Evolutionary conservation across 2,329 filamentous ascomycete species (phyloP), one percentile per base, ranked within the genome.

Genomic region (Dactylonectria estremocensis): DNA sequence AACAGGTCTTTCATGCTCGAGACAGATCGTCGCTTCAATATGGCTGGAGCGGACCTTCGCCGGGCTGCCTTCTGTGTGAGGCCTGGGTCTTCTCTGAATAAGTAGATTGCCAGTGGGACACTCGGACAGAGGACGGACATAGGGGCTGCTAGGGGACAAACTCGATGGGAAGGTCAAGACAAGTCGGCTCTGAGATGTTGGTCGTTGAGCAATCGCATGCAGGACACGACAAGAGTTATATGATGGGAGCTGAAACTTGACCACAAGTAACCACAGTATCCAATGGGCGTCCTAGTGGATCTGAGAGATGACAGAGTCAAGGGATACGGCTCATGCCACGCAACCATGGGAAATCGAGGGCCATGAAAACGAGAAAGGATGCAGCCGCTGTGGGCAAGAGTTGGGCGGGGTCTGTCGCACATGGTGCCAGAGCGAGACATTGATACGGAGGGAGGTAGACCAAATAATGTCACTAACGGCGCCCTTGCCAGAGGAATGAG

Each of bases 1-100:
- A 82, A 75, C 54, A 83, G 72, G 33, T 71, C 78, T 61, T 77
- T 83, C 82, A 83, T 83, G 65, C 77, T 82, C 53, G 78, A 78
- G 28, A 82, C 81, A 45, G 80, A 82, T 59, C 79, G 77, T 70
- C 77, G 73, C 66, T 74, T 77, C 45, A 68, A 67, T 35, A 72
- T 60, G 33, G 70, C 69, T 20, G 74, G 66, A 18, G 66, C 61
- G 43, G 68, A 67, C 46, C 67, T 72, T 64, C 28, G 69, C 63
- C 67, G 60, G 61, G n/a, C 57, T n/a, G 20, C 45, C 14, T 73
- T 50, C 46, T 33, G 57, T 35, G 54, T 57, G 11, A 57, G 40
- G 24, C 40, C 64, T 45, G 69, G 72, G 50, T 74, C 73, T 73
- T 73, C 58, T 61, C 70, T 68, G 66, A 72, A 67, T 69, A 74